Base-by-base conservation (phyloP, 352 stramenopile genomes). In the Globisporangium cystogenes region DNA sequence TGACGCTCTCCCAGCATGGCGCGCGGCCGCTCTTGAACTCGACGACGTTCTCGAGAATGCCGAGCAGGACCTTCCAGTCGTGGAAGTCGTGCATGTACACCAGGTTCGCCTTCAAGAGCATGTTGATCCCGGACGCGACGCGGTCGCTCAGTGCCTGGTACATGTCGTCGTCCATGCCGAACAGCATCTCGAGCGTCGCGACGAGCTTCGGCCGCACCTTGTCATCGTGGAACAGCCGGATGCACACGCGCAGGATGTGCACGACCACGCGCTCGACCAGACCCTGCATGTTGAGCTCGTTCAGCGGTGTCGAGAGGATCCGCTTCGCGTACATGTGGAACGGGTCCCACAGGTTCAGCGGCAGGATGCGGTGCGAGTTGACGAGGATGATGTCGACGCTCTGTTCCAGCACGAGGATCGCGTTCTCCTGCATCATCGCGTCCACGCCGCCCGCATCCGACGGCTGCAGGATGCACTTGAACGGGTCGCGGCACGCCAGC, bases 41-140 rank as follows among this genome's bases (percentile, higher is more conserved):
- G 15, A 90, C 80, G 1, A 92, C 76, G 35, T 84, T 80, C 45
- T 87, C 71, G 18, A 95, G 50, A 29, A 95, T 84, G 20, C 77
- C 74, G 50, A 93, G 53, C 16, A 90, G 59, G 15, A 88, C 68
- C n/a, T 76, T 47, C 80, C 82, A 90, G 51, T 93, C 82, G 63
- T 83, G 68, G 48, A 90, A 90, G 31, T 89, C 67, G 57, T 91
- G 76, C 82, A 95, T 90, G 70, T 95, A 95, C 59, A 93, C 82
- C 16, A 90, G 62, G 36, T 95, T 95, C 1, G 84, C 84, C 66
- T 93, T 93, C 20, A 95, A 59, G 24, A 93, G 58, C 70, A 93
- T 85, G 36, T 87, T 89, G 46, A 95, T 82, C 2, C 84, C 84
- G 0, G 81, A 85, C 4, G 84, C 81, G 7, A 95, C 55, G 14